Evolutionary conservation across 2,329 filamentous ascomycete genomes (phyloP).

Genomic region (Fusarium devonianum): DNA sequence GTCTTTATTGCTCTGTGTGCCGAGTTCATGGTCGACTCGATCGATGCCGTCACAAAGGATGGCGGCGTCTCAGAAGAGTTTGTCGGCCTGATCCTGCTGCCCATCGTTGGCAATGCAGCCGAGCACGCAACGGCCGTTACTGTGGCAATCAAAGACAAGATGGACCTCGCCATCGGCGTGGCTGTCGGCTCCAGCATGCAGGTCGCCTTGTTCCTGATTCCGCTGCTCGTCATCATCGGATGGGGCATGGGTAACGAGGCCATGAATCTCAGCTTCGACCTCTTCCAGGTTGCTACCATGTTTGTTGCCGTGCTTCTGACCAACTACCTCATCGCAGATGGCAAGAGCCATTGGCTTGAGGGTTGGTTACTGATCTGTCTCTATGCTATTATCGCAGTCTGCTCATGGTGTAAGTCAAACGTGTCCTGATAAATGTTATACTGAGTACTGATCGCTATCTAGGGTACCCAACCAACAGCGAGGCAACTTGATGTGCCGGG

Average conservation of each 20-base stretch:
- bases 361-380: slow-evolving; percentile 78
- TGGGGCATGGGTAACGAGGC: slow-evolving; percentile 75
- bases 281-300: slow-evolving; percentile 85
- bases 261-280: slow-evolving; percentile 86
- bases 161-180: slow-evolving; percentile 83
- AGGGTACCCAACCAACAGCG: too few relatives aligned
- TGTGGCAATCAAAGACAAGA: slow-evolving; percentile 83
- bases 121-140: slow-evolving; percentile 84
- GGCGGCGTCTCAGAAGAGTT: slow-evolving; percentile 74
- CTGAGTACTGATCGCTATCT: too few relatives aligned
- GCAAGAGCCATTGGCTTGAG: slow-evolving; percentile 83
- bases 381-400: slow-evolving; percentile 80
- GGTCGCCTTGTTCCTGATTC: slow-evolving; percentile 80
- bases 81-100: slow-evolving; percentile 79
- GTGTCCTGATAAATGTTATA: too few relatives aligned
- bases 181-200: slow-evolving; percentile 83
- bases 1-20: slow-evolving; percentile 82
- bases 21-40: slow-evolving; percentile 79
- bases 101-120: slow-evolving; percentile 84
- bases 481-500: too few relatives aligned
- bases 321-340: slow-evolving; percentile 86
- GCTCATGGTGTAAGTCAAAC: slow-evolving; percentile 64
- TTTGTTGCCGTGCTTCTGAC: slow-evolving; percentile 86
- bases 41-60: slow-evolving; percentile 69
- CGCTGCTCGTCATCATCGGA: slow-evolving; percentile 77